Base-by-base conservation (phyloP, 768 basidiomycete genomes). In the Lentinus brumalis region DNA sequence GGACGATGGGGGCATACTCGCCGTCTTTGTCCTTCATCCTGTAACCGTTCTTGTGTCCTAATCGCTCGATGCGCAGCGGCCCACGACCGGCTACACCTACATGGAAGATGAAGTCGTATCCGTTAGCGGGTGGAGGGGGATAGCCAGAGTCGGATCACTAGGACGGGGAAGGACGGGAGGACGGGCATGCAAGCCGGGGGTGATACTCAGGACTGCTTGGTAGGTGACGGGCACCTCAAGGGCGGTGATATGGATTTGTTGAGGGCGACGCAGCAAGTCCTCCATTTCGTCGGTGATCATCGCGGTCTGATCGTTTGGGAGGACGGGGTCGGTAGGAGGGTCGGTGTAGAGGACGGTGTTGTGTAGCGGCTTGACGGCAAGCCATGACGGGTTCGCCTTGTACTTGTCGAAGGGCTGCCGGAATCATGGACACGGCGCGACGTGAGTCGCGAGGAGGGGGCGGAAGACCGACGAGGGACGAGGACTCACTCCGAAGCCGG, bases 71-170 rank as follows among this genome's bases (percentile, higher is more conserved):
- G 21, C 85, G 77, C 55, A 89, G 67, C 0, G 83, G 80, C 0
- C 88, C 88, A 12, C 85, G 79, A 15, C 84, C 83, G 5, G 86
- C 87, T 18, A 87, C 84, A 4, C 88, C 88, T 31, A 90, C 78
- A 66, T 90, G 88, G 66, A 89, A 82, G 55, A 89, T 81, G 66
- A 90, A 83, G 68, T 89, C 88, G 66, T 85, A 89, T 12, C 85
- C 86, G 53, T 74, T 74, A 18, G 72, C 70, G 26, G 79, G 78
- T 9, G 70, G 63, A 1, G 82, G 81, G 81, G 73, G 29, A 79
- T 63, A 29, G 79, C 70, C 31, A 74, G 75, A 16, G 70, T 68
- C 5, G 73, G 73, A n/a, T 77, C 71, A 6, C 73, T 70, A 4
- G 79, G 76, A 0, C 78, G 68, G 18, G 82, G 76, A 8, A 80